phyloP scores from a whole-genome alignment of 768 basidiomycete species.

The Suillus placidus region DNA sequence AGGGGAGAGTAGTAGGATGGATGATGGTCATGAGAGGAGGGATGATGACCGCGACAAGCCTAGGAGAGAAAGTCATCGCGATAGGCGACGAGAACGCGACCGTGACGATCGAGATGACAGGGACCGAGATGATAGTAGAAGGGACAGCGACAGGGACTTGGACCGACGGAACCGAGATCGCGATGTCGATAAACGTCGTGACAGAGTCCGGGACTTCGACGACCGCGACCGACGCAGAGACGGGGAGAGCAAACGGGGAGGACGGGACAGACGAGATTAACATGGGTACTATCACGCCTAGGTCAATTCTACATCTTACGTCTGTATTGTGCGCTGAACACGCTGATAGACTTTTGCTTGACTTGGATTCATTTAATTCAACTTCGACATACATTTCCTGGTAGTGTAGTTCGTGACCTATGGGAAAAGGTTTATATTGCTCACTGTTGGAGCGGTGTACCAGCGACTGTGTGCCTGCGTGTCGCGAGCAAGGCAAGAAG shows the following conservation, averaged over 20 bases:
- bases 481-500: too few species aligned
- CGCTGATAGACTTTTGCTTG: too few species aligned
- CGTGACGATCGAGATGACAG: constrained; percentile 29
- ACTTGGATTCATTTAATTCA: too few species aligned
- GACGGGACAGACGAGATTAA: constrained; percentile 6
- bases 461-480: too few species aligned
- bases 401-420: too few species aligned
- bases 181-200: constrained; percentile 27
- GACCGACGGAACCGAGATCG: constrained; percentile 35
- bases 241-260: too few species aligned
- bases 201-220: constrained; percentile 33
- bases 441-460: too few species aligned
- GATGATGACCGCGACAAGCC: constrained; percentile 15
- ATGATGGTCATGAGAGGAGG: too few species aligned
- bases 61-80: constrained; percentile 21
- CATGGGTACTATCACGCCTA: neutral
- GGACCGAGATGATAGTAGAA: constrained; percentile 27
- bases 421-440: too few species aligned
- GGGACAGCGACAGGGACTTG: constrained; percentile 27
- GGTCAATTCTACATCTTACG: too few species aligned
- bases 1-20: constrained; percentile 14
- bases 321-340: too few species aligned
- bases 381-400: too few species aligned
- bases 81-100: constrained; percentile 33
- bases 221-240: constrained; percentile 13